A percentile compares a stretch with the other conserved stretches of the same genome.
Conservation (phyloP, 228 moss, liverwort and hornwort species). For the Sphagnum magellanicum region DNA sequence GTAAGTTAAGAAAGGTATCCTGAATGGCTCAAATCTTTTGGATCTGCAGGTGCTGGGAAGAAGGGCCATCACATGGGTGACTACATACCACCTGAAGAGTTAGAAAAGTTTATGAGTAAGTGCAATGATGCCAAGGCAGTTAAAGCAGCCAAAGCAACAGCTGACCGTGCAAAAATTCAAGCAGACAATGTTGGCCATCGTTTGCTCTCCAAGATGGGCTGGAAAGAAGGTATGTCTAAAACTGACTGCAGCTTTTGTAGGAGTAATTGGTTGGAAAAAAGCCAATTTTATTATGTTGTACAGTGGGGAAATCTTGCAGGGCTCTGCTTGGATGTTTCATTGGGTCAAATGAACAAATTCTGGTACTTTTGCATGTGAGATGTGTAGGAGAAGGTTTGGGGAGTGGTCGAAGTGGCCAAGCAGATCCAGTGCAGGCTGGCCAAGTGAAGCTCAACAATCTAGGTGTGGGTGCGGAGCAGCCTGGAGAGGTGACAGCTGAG, state of each 20-base stretch:
- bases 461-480: constrained; percentile 98
- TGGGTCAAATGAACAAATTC: no score
- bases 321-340: no score
- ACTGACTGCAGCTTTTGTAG: no score
- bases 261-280: no score
- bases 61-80: constrained; percentile 99
- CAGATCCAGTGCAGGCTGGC: constrained; percentile 97
- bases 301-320: no score
- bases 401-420: constrained; percentile 90
- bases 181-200: constrained; percentile 99
- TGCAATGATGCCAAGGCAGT: constrained; percentile 96
- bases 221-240: constrained; percentile 84
- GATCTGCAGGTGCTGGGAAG: constrained; percentile 25
- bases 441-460: constrained; percentile 92
- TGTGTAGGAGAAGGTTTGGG: constrained; percentile 94
- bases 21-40: background rate
- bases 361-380: background rate
- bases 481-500: constrained; percentile 98
- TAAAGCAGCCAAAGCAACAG: constrained; percentile 93
- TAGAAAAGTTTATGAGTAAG: constrained; percentile 92
- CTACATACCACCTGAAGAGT: constrained; percentile 95
- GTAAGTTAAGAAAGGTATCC: no score
- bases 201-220: constrained; percentile 96
- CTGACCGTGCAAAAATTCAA: constrained; percentile 95
- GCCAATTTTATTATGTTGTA: no score